Percentiles rank a stretch among this genome's conserved stretches.
Conservation (phyloP, 305 asterid genomes). For the Caryopteris hybrid region DNA sequence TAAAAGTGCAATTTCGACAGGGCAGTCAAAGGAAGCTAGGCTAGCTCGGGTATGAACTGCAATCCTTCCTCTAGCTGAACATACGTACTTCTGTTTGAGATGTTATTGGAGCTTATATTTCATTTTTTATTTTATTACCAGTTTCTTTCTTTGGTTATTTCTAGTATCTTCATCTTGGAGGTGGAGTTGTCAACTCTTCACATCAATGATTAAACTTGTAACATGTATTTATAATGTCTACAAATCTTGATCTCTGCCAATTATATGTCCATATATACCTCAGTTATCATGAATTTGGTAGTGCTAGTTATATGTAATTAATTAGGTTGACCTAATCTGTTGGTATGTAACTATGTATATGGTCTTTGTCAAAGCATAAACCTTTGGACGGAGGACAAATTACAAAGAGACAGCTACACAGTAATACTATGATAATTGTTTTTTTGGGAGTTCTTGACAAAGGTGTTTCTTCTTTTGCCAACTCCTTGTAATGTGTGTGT, state of each 20-base stretch:
- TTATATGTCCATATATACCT: no score
- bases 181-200: not conserved
- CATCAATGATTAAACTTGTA: constrained; percentile 6
- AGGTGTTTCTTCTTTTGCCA: no score
- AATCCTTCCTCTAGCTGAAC: constrained; percentile 11
- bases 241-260: not conserved
- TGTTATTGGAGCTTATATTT: not conserved
- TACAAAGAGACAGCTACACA: not conserved
- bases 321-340: not conserved
- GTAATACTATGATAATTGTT: not conserved
- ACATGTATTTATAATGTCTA: constrained; percentile 1
- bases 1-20: constrained; percentile 74
- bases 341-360: not conserved
- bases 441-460: not conserved
- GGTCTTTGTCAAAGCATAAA: constrained; percentile 8
- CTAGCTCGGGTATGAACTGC: constrained; percentile 74
- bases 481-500: no score
- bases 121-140: not conserved
- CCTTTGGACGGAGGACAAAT: no score
- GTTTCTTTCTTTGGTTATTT: not conserved
- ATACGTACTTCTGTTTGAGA: constrained; percentile 2
- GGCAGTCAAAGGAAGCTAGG: constrained; percentile 99
- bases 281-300: no score
- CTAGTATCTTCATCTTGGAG: constrained; percentile 1
- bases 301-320: constrained; percentile 10